Percentiles rank a stretch among this genome's conserved stretches.
These are phyloP conservation scores for Diplodia sapinea DNA, from an alignment of 2,329 filamentous ascomycete species.

Conservation along the genomic window DNA sequence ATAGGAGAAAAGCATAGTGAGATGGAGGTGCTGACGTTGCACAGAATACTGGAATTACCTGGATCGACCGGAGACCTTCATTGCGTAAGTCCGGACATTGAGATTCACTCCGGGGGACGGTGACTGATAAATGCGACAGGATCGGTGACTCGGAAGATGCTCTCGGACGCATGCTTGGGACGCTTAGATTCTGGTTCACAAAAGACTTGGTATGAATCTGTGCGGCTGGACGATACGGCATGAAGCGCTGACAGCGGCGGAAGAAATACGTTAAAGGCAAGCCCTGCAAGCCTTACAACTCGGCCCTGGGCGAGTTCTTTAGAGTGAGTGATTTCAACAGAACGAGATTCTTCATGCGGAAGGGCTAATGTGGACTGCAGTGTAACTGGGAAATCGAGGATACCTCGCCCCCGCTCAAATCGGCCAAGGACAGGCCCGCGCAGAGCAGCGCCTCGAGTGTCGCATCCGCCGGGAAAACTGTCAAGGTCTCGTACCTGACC, in stretches of 20 bases:
- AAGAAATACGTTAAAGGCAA: constrained; percentile 97
- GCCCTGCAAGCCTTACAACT: constrained; percentile 99
- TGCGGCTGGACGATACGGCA: neutral
- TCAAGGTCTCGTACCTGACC: constrained; percentile 90
- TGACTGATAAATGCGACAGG: constrained; percentile 54
- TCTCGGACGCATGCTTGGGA: constrained; percentile 91
- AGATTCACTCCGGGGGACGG: neutral
- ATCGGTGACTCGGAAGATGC: constrained; percentile 90
- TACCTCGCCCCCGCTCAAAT: constrained; percentile 66
- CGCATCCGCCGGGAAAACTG: constrained; percentile 53
- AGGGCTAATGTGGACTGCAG: constrained; percentile 50
- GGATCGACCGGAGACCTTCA: constrained; percentile 91
- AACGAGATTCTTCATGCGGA: neutral
- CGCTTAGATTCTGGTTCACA: constrained; percentile 96
- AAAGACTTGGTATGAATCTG: constrained; percentile 74
- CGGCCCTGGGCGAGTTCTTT: constrained; percentile 95
- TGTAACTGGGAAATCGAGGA: constrained; percentile 96
- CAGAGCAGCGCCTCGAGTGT: constrained; percentile 46
- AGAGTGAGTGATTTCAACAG: constrained; percentile 62
- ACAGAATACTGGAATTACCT: constrained; percentile 98
- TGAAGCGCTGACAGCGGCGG: constrained; percentile 34
- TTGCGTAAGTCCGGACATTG: constrained; percentile 55
- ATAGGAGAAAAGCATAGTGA: neutral
- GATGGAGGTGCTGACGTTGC: constrained; percentile 37
- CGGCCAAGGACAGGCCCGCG: constrained; percentile 49